Conservation (phyloP, 257 asterid genomes). For the Solanum clarkiae region DNA sequence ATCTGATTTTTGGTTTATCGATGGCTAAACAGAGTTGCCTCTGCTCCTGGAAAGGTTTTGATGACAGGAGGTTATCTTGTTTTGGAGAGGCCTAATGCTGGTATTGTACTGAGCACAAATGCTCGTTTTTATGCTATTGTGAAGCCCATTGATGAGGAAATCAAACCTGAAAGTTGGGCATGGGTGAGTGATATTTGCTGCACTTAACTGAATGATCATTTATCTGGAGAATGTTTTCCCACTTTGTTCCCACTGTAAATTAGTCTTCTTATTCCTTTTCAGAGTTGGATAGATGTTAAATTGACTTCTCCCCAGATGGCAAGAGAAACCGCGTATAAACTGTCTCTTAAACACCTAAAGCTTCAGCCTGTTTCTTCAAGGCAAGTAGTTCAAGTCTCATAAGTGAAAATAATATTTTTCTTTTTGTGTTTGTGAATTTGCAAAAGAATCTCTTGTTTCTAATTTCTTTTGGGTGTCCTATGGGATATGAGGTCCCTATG, state of each 20-base stretch:
- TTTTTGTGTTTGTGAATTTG: background rate
- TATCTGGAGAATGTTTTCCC: background rate
- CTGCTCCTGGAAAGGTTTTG: conserved; percentile 99
- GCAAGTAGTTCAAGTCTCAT: conserved; percentile 7
- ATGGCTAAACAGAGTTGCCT: conserved; percentile 53
- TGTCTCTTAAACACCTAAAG: conserved; percentile 51
- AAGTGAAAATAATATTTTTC: background rate
- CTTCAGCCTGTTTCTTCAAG: conserved; percentile 56
- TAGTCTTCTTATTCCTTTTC: conserved; percentile 4
- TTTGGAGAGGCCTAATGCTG: conserved; percentile 97
- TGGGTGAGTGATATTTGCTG: conserved; percentile 45
- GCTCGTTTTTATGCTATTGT: conserved; percentile 91
- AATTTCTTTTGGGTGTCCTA: background rate
- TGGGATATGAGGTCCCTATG: background rate
- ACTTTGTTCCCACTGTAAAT: background rate
- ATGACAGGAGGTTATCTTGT: conserved; percentile 97
- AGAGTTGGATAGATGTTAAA: conserved; percentile 86
- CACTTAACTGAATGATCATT: background rate
- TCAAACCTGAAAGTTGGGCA: conserved; percentile 64
- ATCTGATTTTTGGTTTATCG: background rate
- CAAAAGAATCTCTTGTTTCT: background rate
- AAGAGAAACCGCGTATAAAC: conserved; percentile 72
- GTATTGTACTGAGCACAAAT: conserved; percentile 92
- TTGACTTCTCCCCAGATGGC: conserved; percentile 94
- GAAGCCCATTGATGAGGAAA: conserved; percentile 61